These are phyloP conservation scores for Cryoendolithus antarcticus DNA, from an alignment of 2,329 filamentous ascomycete genomes.

Conservation along the genomic window DNA sequence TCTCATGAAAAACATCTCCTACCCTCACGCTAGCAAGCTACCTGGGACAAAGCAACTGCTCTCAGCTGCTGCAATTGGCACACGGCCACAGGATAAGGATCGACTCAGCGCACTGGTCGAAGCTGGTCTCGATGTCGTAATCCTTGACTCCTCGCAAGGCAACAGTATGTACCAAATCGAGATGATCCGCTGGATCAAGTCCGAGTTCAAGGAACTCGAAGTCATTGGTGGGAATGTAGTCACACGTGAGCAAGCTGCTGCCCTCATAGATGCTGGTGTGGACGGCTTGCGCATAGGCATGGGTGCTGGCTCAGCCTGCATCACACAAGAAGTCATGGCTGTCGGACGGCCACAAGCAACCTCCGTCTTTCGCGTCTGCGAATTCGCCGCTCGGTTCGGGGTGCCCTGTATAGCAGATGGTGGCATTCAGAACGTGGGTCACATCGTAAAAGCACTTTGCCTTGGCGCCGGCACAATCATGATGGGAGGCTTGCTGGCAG, in stretches of 20 bases:
- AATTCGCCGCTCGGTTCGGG: constrained; percentile 83
- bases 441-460: constrained; percentile 96
- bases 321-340: constrained; percentile 99
- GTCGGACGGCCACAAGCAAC: constrained; percentile 93
- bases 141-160: constrained; percentile 92
- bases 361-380: constrained; percentile 77
- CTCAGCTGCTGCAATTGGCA: constrained; percentile 89
- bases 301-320: constrained; percentile 95
- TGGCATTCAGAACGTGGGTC: constrained; percentile 94
- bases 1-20: constrained; percentile 97
- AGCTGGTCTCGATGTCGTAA: constrained; percentile 85
- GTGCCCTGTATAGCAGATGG: constrained; percentile 97
- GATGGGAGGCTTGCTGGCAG: constrained; percentile 97
- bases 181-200: constrained; percentile 95
- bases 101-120: constrained; percentile 81
- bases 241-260: constrained; percentile 88
- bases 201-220: constrained; percentile 71
- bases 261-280: constrained; percentile 81
- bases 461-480: constrained; percentile 92
- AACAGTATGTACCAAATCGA: constrained; percentile 98
- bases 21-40: constrained; percentile 90
- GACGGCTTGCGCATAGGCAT: constrained; percentile 97
- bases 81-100: constrained; percentile 80
- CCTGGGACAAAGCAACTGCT: constrained; percentile 96
- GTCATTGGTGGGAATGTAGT: constrained; percentile 98